These are phyloP conservation scores for Phialemonium atrogriseum DNA, from an alignment of 2,329 filamentous ascomycete genomes.

Conservation along the genomic window DNA sequence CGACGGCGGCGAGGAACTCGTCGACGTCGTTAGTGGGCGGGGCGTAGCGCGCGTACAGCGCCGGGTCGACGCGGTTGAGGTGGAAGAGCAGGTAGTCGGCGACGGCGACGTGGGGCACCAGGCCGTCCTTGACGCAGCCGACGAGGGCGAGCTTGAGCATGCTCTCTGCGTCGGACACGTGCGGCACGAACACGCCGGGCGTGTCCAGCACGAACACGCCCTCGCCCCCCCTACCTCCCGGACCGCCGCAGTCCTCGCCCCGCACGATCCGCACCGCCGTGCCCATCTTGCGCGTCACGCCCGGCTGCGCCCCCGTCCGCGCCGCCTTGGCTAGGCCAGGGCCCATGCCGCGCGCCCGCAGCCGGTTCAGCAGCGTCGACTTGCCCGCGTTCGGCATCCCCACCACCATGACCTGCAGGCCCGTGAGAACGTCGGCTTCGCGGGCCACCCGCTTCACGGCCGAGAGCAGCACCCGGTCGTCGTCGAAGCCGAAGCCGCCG, in stretches of 20 bases:
- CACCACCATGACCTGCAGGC: slow-evolving; percentile 78
- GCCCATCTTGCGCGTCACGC: slow-evolving; percentile 78
- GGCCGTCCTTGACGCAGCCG: slow-evolving; percentile 81
- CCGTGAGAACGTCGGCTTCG: slow-evolving; percentile 57
- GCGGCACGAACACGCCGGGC: slow-evolving; percentile 90
- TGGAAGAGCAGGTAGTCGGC: slow-evolving; percentile 87
- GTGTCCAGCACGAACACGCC: slow-evolving; percentile 86
- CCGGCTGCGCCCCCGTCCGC: slow-evolving; percentile 76
- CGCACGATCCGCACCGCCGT: slow-evolving; percentile 69
- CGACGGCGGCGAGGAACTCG: slow-evolving; percentile 62
- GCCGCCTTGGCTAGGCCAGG: slow-evolving; percentile 55
- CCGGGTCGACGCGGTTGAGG: slow-evolving; percentile 61
- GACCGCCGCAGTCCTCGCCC: slow-evolving; percentile 29
- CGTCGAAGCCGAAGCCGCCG: slow-evolving; percentile 15
- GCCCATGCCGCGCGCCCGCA: slow-evolving; percentile 60
- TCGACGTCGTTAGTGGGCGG: slow-evolving; percentile 80
- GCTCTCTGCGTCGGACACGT: slow-evolving; percentile 71
- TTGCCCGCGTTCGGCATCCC: slow-evolving; percentile 99
- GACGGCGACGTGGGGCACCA: slow-evolving; percentile 68
- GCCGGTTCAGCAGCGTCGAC: slow-evolving; percentile 82
- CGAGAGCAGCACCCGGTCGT: slow-evolving; percentile 30
- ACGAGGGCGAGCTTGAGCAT: slow-evolving; percentile 96
- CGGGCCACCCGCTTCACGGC: slow-evolving; percentile 41
- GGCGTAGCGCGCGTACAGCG: slow-evolving; percentile 47
- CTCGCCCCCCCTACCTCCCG: slow-evolving; percentile 25